These are phyloP conservation scores for Curvularia verruculosa DNA, from an alignment of 2,329 filamentous ascomycete genomes.

Conservation along the genomic window DNA sequence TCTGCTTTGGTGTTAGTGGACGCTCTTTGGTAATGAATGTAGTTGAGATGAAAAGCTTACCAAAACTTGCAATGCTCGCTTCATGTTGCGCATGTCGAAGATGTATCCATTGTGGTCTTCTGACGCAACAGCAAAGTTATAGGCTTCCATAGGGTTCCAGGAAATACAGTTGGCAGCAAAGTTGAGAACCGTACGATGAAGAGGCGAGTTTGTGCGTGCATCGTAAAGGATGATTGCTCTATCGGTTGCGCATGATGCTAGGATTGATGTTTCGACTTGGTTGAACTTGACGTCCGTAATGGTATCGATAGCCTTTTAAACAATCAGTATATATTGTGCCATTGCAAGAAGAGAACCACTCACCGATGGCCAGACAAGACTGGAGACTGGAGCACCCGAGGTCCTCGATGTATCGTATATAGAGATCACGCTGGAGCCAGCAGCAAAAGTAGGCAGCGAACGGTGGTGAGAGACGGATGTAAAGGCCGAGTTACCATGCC, in stretches of 20 bases:
- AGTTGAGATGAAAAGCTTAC: neutral
- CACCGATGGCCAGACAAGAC: constrained; percentile 79
- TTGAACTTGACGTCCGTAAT: constrained; percentile 91
- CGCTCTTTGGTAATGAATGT: neutral
- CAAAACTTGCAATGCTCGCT: constrained; percentile 84
- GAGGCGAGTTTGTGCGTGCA: constrained; percentile 80
- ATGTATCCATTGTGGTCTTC: constrained; percentile 94
- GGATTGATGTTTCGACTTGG: constrained; percentile 87
- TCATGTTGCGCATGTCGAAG: constrained; percentile 93
- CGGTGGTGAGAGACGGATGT: constrained; percentile 85
- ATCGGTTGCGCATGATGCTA: constrained; percentile 85
- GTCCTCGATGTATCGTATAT: constrained; percentile 87
- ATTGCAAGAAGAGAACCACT: neutral
- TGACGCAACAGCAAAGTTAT: constrained; percentile 90
- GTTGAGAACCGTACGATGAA: constrained; percentile 79
- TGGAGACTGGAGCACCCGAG: constrained; percentile 77
- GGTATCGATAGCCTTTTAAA: constrained; percentile 69
- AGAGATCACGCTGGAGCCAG: constrained; percentile 76
- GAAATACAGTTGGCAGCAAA: constrained; percentile 92
- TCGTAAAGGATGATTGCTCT: constrained; percentile 90
- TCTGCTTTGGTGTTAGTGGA: constrained; percentile 45
- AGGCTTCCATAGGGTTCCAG: constrained; percentile 97
- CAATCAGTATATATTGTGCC: constrained; percentile 1
- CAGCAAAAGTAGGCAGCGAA: constrained; percentile 77
- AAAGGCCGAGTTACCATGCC: constrained; percentile 82